Evolutionary conservation across 2,329 filamentous ascomycete genomes (phyloP), one percentile per base, ranked within the genome.

Genomic region (Tolypocladium tropicale): DNA sequence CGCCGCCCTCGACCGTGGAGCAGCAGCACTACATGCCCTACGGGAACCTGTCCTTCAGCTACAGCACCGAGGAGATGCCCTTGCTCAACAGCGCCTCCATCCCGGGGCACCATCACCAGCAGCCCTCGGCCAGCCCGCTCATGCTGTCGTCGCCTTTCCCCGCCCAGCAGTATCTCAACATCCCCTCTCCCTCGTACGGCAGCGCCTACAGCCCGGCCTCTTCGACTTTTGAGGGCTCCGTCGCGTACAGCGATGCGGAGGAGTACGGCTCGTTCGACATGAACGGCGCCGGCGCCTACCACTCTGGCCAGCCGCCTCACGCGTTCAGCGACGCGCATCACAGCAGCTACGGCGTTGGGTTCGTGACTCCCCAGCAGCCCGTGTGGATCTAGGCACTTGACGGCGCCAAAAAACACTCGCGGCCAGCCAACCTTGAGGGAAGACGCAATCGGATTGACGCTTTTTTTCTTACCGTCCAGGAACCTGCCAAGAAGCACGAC

Each of bases 61-160:
- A 84, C 74, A 85, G 82, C 68, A 77, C 80, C 54, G 83, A 85
- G 66, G 79, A 83, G 61, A 72, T 85, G 66, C 79, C 81, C 32
- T 72, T 81, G 63, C 72, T 84, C 63, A 75, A 76, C 58, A 72
- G 76, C 10, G 74, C 80, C 56, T 68, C 75, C 28, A 71, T 75
- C 21, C 74, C 68, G 21, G 65, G 64, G 46, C 63, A 48, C 4
- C 30, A 76, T 4, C 30, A 76, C 14, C 70, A 70, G 49, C 75
- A 72, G 49, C 75, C 76, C 49, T 76, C 78, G 48, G 72, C 79
- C 63, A 84, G 78, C 66, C 80, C 81, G 18, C 65, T 83, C 65
- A 73, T 76, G 62, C 71, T 84, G 54, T 80, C 81, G 34, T 84
- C 80, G 36, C 78, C 80, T 1, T 83, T 76, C 59, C 67, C 72